Evolutionary conservation across 768 basidiomycete species (phyloP).

Genomic region (Mycena metata): DNA sequence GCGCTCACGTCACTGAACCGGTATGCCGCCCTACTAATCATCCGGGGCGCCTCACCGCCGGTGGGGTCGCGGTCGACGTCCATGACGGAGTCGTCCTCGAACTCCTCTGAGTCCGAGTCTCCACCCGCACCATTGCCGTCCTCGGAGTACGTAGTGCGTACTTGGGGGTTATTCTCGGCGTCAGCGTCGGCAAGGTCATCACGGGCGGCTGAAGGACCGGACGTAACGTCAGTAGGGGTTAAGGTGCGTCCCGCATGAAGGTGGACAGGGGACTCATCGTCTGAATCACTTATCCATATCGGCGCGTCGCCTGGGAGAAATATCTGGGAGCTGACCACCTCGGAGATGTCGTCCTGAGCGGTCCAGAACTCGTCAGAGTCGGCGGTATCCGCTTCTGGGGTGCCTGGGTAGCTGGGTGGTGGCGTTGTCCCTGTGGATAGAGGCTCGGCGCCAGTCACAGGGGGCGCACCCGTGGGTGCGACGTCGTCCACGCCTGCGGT

Average conservation of each 20-base stretch:
- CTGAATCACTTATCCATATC: background rate
- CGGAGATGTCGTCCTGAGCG: background rate
- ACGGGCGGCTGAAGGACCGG: too few relatives aligned
- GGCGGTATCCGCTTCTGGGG: background rate
- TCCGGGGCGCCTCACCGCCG: background rate
- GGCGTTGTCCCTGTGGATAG: background rate
- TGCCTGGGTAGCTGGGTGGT: conserved; percentile 2
- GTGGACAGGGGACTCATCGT: background rate
- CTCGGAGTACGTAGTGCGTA: too few relatives aligned
- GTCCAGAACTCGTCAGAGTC: background rate
- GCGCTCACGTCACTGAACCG: background rate
- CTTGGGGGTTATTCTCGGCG: too few relatives aligned
- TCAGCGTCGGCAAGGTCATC: too few relatives aligned
- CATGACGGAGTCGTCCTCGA: too few relatives aligned
- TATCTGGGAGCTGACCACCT: background rate
- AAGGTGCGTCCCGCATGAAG: background rate
- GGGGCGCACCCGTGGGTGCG: background rate
- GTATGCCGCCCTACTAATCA: background rate
- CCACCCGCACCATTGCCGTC: too few relatives aligned
- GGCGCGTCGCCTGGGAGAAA: background rate
- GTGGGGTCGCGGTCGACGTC: too few relatives aligned
- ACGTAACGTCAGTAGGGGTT: too few relatives aligned
- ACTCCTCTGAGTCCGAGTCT: too few relatives aligned
- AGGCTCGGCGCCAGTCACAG: too few relatives aligned
- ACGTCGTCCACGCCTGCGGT: too few relatives aligned